Base-by-base conservation (phyloP, 2,329 filamentous ascomycete species). In the Cladosporium phlei region DNA sequence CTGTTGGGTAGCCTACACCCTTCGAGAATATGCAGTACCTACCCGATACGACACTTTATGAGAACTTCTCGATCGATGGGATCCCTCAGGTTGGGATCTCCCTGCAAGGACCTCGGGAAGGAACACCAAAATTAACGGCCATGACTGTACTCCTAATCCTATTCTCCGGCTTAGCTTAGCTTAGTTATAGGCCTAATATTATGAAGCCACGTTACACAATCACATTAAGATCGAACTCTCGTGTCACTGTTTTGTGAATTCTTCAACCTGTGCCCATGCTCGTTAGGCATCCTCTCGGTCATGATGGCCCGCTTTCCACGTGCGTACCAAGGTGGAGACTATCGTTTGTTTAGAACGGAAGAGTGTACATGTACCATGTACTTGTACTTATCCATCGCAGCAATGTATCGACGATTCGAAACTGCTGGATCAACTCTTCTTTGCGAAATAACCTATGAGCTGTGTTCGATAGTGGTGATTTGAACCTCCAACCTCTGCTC, bases 181-280 rank as follows among this genome's bases (percentile, higher is more conserved):
- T 25, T 43, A 43, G 39, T 16, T 40, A 40, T 27, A 19, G 30
- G 38, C 38, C 38, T 43, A 43, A 43, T 34, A 33, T 33, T 16
- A 43, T 33, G 39, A 43, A 27, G 39, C 32, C 29, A 43, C 24
- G 39, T 33, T 8, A 19, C 11, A n/a, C 27, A 38, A 25, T 28
- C n/a, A n/a, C n/a, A n/a, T 22, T 3, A 32, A 11, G 22, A 11
- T 12, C 3, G 14, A 11, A 12, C 10, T 30, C 22, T 2, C 11
- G 20, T 16, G 1, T 34, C 16, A 2, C 16, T 19, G 7, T 8
- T 34, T 20, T 16, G n/a, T 30, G 28, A 14, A 16, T 30, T 2
- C 9, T 17, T 32, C 12, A 12, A 9, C 14, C 8, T 32, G 6
- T 3, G 6, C 11, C 14, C 19, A 2, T 17, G 14, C 19, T 14